phyloP scores from a whole-genome alignment of 306 rosid species.

The Inga leiocalycina region DNA sequence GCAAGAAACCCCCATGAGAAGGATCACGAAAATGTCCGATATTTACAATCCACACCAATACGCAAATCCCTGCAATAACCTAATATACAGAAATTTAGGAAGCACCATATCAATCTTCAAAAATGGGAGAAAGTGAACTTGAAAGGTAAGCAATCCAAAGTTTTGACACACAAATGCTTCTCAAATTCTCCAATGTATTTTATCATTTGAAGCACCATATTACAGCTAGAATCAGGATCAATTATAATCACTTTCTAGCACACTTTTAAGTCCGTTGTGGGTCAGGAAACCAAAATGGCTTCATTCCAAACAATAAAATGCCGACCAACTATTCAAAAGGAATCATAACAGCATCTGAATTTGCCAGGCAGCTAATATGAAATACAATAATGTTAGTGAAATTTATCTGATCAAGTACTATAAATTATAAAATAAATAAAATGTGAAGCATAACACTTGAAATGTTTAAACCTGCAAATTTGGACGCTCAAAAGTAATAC shows the following conservation, averaged over 20 bases:
- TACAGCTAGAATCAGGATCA: slow-evolving; percentile 18
- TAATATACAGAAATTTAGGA: slow-evolving; percentile 39
- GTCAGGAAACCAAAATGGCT: slow-evolving; percentile 29
- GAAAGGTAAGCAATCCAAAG: slow-evolving; percentile 28
- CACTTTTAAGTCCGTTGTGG: slow-evolving; percentile 20
- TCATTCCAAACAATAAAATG: slow-evolving; percentile 11
- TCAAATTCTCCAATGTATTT: slow-evolving; percentile 9
- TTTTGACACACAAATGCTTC: slow-evolving; percentile 14
- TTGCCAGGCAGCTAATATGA: slow-evolving; percentile 22
- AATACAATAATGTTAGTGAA: slow-evolving; percentile 23
- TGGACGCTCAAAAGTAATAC: slow-evolving; percentile 17
- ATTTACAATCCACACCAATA: slow-evolving; percentile 95
- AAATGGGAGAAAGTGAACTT: slow-evolving; percentile 27
- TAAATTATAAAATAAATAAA: slow-evolving; percentile 21
- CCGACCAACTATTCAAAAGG: slow-evolving; percentile 22
- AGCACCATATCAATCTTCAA: slow-evolving; percentile 27
- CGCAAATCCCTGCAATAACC: slow-evolving; percentile 98
- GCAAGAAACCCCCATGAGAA: slow-evolving; percentile 94
- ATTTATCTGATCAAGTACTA: slow-evolving; percentile 20
- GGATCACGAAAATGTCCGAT: slow-evolving; percentile 99
- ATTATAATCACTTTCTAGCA: slow-evolving; percentile 10
- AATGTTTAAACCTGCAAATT: slow-evolving; percentile 14
- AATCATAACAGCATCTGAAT: slow-evolving; percentile 24
- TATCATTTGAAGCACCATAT: slow-evolving; percentile 26
- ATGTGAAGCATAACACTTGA: not conserved